These are phyloP conservation scores for Diospyros kaki DNA, from an alignment of 148 eudicot genomes.

Conservation along the genomic window DNA sequence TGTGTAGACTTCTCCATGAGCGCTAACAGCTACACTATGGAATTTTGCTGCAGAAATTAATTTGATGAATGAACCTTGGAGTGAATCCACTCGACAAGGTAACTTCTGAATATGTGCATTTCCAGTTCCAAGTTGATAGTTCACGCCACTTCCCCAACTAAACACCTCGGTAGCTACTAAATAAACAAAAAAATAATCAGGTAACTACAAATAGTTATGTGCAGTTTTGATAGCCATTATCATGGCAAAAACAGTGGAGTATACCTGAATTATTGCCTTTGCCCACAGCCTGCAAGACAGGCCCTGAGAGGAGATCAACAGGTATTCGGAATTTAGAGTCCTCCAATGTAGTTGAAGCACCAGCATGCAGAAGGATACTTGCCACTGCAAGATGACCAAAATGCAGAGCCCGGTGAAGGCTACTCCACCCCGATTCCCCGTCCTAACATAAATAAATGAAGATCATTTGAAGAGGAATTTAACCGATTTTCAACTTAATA, in stretches of 20 bases:
- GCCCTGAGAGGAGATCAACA: slow-evolving; percentile 91
- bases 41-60: slow-evolving; percentile 83
- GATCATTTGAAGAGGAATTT: neutral
- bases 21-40: slow-evolving; percentile 92
- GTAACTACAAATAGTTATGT: neutral
- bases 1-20: slow-evolving; percentile 80
- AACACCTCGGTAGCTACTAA: slow-evolving; percentile 82
- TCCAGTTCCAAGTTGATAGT: slow-evolving; percentile 99
- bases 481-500: neutral
- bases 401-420: slow-evolving; percentile 95
- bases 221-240: neutral
- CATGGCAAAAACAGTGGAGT: neutral
- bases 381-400: slow-evolving; percentile 97
- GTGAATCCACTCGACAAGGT: slow-evolving; percentile 92
- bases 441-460: slow-evolving; percentile 50
- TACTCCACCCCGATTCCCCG: slow-evolving; percentile 99
- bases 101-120: slow-evolving; percentile 91
- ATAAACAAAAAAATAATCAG: neutral
- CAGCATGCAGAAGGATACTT: slow-evolving; percentile 73
- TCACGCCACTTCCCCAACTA: slow-evolving; percentile 99
- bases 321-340: slow-evolving; percentile 87
- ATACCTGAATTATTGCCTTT: slow-evolving; percentile 57
- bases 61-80: slow-evolving; percentile 75
- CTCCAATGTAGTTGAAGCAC: slow-evolving; percentile 72
- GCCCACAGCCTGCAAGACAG: slow-evolving; percentile 63